A percentile compares a stretch with the other conserved stretches of the same genome.
Conservation (phyloP, 371 early-diverging fungal genomes). For the Mucor irregularis region DNA sequence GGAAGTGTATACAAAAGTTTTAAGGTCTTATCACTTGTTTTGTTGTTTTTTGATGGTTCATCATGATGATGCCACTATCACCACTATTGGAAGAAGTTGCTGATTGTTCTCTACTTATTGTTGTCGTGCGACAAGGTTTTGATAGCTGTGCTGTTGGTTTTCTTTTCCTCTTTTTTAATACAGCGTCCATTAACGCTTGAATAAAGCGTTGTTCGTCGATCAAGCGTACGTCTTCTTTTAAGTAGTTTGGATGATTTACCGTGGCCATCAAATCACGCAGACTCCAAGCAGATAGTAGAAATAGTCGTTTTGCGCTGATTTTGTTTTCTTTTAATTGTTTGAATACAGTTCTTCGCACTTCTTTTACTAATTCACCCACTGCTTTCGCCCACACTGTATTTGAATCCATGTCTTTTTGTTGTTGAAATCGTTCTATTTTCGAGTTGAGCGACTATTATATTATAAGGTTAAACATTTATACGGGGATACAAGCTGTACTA, state of each 20-base stretch:
- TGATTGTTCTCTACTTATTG: no score
- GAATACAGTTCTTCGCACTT: conserved; percentile 36
- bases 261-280: conserved; percentile 35
- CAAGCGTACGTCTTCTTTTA: conserved; percentile 10
- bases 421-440: conserved; percentile 31
- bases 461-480: neutral
- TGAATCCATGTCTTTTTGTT: conserved; percentile 1
- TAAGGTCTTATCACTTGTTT: conserved; percentile 1
- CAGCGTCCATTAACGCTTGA: conserved; percentile 20
- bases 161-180: conserved; percentile 17
- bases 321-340: conserved; percentile 36
- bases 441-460: conserved; percentile 33
- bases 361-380: conserved; percentile 40
- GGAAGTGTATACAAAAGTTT: neutral
- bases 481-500: neutral
- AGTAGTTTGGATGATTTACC: conserved; percentile 9
- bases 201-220: conserved; percentile 28
- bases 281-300: conserved; percentile 46
- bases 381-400: conserved; percentile 35
- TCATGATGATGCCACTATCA: conserved; percentile 3
- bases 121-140: neutral
- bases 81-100: no score
- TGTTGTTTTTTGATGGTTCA: neutral
- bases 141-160: neutral
- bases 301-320: conserved; percentile 32